Base-by-base conservation (phyloP, 208 protist genomes). In the Leishmania martiniquensis region DNA sequence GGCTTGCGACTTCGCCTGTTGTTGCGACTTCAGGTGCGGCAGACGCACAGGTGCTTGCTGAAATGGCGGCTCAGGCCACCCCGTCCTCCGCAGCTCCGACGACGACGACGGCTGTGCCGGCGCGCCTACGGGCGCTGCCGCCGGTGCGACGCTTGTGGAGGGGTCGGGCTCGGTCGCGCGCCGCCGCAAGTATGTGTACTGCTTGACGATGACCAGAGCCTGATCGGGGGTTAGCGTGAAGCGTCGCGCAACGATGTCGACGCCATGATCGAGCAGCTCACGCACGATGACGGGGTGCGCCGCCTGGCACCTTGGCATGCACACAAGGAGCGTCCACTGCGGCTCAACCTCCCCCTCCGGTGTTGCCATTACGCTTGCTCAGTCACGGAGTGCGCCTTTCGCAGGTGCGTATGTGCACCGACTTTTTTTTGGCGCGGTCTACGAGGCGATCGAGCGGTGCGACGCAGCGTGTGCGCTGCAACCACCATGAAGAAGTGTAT, bases 261-360 rank as follows among this genome's bases (percentile, higher is more conserved):
- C 87, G 45, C 88, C 90, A 15, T 79, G 85, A 49, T 89, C 79
- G 1, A 80, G 83, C 39, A 95, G 73, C 25, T 84, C 76, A 45
- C 93, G 84, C 9, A 94, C 62, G 49, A 96, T 91, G 52, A 73
- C 37, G 22, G 81, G 77, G 74, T 96, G 93, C 32, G 78, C 70
- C 6, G 83, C 55, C 32, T 87, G 74, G 2, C 81, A 80, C 78
- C 89, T 88, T 2, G 93, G 93, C 79, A 93, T 95, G 83, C 90
- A 95, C 4, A 96, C 74, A 29, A 95, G 75, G 57, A 94, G 87
- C 0, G 93, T 88, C 34, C 76, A 83, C 69, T 95, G 79, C 37
- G 6, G 45, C 22, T 75, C 79, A 32, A 42, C 25, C 29, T 44
- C 42, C 15, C 51, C 72, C 1, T 54, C 59, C 39, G 15, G 42